Evolutionary conservation across 2,329 filamentous ascomycete genomes (phyloP).

Genomic region (Helminthosporium solani): DNA sequence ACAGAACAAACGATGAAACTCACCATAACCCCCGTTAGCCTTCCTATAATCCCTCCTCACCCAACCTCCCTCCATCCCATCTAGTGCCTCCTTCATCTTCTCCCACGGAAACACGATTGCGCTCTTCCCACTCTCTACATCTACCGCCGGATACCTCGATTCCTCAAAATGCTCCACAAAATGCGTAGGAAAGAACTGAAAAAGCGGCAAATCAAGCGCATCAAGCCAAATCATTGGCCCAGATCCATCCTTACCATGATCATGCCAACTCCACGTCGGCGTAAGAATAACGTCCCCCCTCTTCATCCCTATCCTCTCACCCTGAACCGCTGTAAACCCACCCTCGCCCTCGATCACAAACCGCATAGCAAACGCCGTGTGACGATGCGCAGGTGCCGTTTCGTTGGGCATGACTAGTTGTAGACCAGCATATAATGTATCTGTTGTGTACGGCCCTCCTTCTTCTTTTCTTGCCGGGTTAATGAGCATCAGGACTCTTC

Average conservation of each 20-base stretch:
- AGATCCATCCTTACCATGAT: slow-evolving; percentile 59
- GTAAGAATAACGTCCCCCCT: slow-evolving; percentile 60
- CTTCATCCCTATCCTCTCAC: slow-evolving; percentile 53
- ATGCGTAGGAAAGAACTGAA: slow-evolving; percentile 53
- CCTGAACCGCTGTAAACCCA: slow-evolving; percentile 49
- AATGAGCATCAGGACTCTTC: slow-evolving; percentile 45
- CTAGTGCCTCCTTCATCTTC: slow-evolving; percentile 48
- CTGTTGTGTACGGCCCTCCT: slow-evolving; percentile 58
- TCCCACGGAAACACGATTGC: slow-evolving; percentile 54
- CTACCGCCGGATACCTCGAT: slow-evolving; percentile 52
- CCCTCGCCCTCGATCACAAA: slow-evolving; percentile 60
- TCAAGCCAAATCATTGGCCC: slow-evolving; percentile 61
- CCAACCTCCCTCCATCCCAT: slow-evolving; percentile 21
- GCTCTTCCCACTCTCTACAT: slow-evolving; percentile 44
- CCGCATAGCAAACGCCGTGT: slow-evolving; percentile 58
- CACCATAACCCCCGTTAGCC: slow-evolving; percentile 5
- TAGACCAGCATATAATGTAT: slow-evolving; percentile 59
- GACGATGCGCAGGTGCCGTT: slow-evolving; percentile 56
- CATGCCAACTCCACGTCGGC: slow-evolving; percentile 58
- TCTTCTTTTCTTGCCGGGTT: slow-evolving; percentile 43
- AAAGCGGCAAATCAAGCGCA: slow-evolving; percentile 56
- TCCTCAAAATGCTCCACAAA: slow-evolving; percentile 56
- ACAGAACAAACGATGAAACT: no score
- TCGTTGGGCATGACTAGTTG: slow-evolving; percentile 60
- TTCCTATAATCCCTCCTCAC: slow-evolving; percentile 1